These are phyloP conservation scores for Delphinella strobiligena DNA, from an alignment of 2,329 filamentous ascomycete genomes.

Conservation along the genomic window DNA sequence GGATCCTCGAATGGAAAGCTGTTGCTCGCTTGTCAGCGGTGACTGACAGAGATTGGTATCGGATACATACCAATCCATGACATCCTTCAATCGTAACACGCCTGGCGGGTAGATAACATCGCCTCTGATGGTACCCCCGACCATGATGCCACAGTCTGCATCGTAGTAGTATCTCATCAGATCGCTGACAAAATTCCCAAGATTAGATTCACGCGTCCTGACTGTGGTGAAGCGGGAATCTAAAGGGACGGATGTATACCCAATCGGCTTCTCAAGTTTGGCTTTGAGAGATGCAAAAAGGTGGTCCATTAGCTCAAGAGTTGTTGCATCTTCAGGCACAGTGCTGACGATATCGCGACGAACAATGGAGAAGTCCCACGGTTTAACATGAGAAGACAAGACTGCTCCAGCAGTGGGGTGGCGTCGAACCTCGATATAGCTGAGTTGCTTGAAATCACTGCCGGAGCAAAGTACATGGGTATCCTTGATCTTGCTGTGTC, in stretches of 20 bases:
- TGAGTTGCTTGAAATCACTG: slow-evolving; percentile 84
- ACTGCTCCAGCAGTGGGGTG: background rate
- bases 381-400: slow-evolving; percentile 17
- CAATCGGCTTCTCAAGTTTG: slow-evolving; percentile 70
- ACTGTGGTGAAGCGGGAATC: slow-evolving; percentile 82
- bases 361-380: slow-evolving; percentile 70
- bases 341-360: slow-evolving; percentile 61
- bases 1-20: slow-evolving; percentile 84
- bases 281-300: slow-evolving; percentile 62
- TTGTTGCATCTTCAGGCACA: slow-evolving; percentile 51
- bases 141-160: slow-evolving; percentile 75
- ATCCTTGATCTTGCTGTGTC: slow-evolving; percentile 63
- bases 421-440: slow-evolving; percentile 68
- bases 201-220: slow-evolving; percentile 63
- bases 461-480: slow-evolving; percentile 79
- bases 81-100: slow-evolving; percentile 62
- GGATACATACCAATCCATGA: slow-evolving; percentile 53
- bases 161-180: slow-evolving; percentile 75
- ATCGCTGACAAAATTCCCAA: slow-evolving; percentile 86
- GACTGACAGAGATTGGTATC: background rate
- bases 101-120: slow-evolving; percentile 83
- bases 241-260: slow-evolving; percentile 69
- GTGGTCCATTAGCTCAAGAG: slow-evolving; percentile 50
- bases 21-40: slow-evolving; percentile 16
- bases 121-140: slow-evolving; percentile 71